phyloP scores from a whole-genome alignment of 139 green algal genomes.

The Medakamo hakoo region DNA sequence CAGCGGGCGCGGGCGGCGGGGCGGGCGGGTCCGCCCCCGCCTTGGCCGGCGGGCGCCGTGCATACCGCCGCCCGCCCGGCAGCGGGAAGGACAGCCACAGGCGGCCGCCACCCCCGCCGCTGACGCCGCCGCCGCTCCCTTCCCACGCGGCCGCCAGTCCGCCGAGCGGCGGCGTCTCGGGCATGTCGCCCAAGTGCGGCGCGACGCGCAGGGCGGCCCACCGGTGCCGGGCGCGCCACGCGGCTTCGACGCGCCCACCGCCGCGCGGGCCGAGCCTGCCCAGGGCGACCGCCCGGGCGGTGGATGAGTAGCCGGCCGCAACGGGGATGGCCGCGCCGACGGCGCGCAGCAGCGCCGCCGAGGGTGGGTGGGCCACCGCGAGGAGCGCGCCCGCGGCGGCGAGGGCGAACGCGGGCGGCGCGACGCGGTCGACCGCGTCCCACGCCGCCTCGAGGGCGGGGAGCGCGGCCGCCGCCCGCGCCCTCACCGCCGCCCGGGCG shows the following conservation, averaged over 20 bases:
- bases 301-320: slow-evolving; percentile 10
- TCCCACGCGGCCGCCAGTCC: not conserved
- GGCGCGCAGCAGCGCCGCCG: slow-evolving; percentile 3
- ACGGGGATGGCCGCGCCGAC: slow-evolving; percentile 5
- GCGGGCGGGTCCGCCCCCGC: too few species aligned
- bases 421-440: not conserved
- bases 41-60: too few species aligned
- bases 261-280: not conserved
- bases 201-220: not conserved
- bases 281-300: slow-evolving; percentile 3
- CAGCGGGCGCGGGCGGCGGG: too few species aligned
- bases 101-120: not conserved
- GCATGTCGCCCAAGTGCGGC: not conserved
- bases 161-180: not conserved
- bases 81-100: not conserved
- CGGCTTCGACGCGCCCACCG: not conserved
- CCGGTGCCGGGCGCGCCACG: not conserved
- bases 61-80: not conserved
- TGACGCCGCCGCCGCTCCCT: not conserved
- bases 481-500: too few species aligned
- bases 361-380: not conserved
- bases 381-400: not conserved
- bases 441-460: not conserved
- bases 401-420: not conserved
- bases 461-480: too few species aligned